phyloP scores from a whole-genome alignment of 2,329 filamentous ascomycete species.

The Botryotinia globosa region DNA sequence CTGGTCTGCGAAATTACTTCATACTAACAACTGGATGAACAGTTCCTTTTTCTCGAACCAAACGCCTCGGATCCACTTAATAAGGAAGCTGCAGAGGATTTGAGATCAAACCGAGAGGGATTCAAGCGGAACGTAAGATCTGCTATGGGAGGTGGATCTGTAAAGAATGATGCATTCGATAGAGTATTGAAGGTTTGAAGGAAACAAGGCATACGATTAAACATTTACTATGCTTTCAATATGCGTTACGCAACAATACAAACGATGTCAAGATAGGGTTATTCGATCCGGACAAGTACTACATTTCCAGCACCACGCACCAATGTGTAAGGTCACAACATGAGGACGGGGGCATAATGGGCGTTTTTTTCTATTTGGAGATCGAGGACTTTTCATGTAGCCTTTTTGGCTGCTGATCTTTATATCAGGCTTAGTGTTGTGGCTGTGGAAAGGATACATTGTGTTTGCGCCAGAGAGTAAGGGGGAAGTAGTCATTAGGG shows the following conservation, averaged over 20 bases:
- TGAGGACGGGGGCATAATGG: constrained; percentile 32
- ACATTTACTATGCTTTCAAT: background rate
- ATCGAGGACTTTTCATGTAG: background rate
- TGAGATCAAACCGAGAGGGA: constrained; percentile 77
- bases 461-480: background rate
- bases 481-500: background rate
- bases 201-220: constrained; percentile 18
- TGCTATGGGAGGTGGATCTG: constrained; percentile 76
- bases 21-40: constrained; percentile 25
- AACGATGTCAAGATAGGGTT: background rate
- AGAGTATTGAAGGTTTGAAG: constrained; percentile 60
- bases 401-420: constrained; percentile 1
- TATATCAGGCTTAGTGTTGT: background rate
- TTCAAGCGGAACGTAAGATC: constrained; percentile 89
- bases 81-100: constrained; percentile 93
- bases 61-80: constrained; percentile 98
- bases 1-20: no score
- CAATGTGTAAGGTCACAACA: constrained; percentile 13
- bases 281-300: constrained; percentile 22
- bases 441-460: background rate
- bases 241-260: background rate
- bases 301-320: constrained; percentile 26
- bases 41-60: constrained; percentile 97
- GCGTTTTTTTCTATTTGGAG: constrained; percentile 27
- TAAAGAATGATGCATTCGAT: constrained; percentile 74